These are phyloP conservation scores for Leucocoprinus leucothites DNA, from an alignment of 768 basidiomycete species.

Conservation along the genomic window DNA sequence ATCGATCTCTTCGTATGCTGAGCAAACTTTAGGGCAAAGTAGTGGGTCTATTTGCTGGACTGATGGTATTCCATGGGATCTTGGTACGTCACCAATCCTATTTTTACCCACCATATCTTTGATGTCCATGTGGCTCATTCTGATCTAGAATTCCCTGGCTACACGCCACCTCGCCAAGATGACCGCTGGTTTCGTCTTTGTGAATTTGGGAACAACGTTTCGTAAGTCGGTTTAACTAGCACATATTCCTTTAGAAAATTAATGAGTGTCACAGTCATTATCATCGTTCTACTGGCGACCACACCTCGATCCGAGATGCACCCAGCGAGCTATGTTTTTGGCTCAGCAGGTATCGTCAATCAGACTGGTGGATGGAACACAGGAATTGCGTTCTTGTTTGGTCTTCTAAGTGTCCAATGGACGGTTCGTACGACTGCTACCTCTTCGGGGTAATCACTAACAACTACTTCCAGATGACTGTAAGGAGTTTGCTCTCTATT, in stretches of 20 bases:
- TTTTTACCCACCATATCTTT: background rate
- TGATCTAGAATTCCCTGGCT: conserved; percentile 60
- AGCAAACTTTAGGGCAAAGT: conserved; percentile 49
- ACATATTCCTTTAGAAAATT: conserved; percentile 3
- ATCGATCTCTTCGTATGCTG: background rate
- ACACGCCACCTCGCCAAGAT: conserved; percentile 73
- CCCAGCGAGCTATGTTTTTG: conserved; percentile 76
- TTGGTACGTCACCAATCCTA: conserved; percentile 38
- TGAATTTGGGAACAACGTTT: conserved; percentile 80
- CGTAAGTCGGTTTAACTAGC: conserved; percentile 32
- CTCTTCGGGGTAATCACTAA: no score
- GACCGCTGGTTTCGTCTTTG: conserved; percentile 78
- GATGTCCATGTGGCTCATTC: background rate
- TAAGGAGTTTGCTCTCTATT: background rate
- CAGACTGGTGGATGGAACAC: conserved; percentile 77
- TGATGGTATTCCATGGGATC: conserved; percentile 76
- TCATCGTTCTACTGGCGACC: conserved; percentile 77
- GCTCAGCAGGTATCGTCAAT: conserved; percentile 69
- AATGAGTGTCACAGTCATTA: conserved; percentile 54
- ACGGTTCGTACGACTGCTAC: conserved; percentile 48
- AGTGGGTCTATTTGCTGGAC: conserved; percentile 73
- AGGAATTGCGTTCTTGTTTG: conserved; percentile 82
- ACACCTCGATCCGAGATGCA: conserved; percentile 80
- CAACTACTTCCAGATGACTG: conserved; percentile 19
- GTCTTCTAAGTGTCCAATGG: conserved; percentile 85